Conservation (phyloP, 441 rosid species). For the Brassica hybrid region DNA sequence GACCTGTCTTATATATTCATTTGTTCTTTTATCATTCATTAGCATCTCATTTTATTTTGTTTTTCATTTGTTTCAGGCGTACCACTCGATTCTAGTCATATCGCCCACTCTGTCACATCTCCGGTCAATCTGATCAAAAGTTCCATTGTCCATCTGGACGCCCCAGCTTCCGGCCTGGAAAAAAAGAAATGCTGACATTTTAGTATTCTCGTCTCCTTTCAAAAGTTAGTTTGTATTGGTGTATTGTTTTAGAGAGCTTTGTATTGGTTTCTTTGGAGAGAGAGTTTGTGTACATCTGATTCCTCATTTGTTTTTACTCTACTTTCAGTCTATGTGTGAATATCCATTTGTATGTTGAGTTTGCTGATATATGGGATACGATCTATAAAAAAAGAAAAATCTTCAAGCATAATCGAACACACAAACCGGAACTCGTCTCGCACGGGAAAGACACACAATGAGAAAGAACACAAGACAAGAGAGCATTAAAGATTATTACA, state of each 20-base stretch:
- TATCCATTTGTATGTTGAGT: constrained; percentile 22
- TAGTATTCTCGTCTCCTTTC: constrained; percentile 20
- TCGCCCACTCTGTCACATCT: not conserved
- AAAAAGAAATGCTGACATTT: constrained; percentile 39
- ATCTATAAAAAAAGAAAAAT: too few relatives aligned
- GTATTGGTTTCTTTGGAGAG: constrained; percentile 16
- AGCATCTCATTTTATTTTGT: too few relatives aligned
- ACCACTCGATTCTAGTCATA: not conserved
- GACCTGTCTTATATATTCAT: too few relatives aligned
- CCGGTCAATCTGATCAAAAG: not conserved
- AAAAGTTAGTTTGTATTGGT: constrained; percentile 29
- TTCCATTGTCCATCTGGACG: not conserved
- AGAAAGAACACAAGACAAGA: not conserved
- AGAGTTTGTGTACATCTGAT: constrained; percentile 27
- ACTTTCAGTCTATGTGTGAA: constrained; percentile 24
- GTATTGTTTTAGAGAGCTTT: constrained; percentile 27
- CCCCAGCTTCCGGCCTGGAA: not conserved
- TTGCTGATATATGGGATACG: constrained; percentile 16
- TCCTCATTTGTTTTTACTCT: not conserved
- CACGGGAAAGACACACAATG: not conserved
- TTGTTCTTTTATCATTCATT: too few relatives aligned
- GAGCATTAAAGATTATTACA: not conserved
- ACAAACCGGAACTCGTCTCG: not conserved
- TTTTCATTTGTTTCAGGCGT: not conserved
- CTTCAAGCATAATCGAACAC: not conserved